Evolutionary conservation across 2,329 filamentous ascomycete species (phyloP), one percentile per base, ranked within the genome.

Genomic region (Sclerotinia borealis): DNA sequence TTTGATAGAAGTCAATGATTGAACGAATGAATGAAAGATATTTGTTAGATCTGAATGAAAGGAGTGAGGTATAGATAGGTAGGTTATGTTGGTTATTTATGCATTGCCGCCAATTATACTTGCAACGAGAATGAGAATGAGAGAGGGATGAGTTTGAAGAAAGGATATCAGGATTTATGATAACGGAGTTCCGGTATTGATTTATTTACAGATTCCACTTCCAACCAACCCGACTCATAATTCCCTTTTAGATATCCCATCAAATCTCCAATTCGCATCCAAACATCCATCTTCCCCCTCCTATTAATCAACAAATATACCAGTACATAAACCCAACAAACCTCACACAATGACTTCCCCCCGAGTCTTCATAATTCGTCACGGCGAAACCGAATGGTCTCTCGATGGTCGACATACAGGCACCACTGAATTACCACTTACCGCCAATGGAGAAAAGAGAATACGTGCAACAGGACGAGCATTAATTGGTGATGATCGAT

Each of bases 381-480:
- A 97, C 74, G 93, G 93, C 77, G 92, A 97, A 79, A 98, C 93
- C 4, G 92, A 96, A 79, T 98, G 93, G 93, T 96, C 91, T 6
- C 85, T 96, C 54, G 89, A 89, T 69, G 93, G 92, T 63, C 83
- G 86, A 59, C 91, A 97, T 77, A 98, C 93, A 0, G 90, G 92
- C 59, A 82, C 80, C 34, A 90, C 90, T n/a, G 93, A 98, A 72
- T 90, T 98, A 4, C 88, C 92, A 1, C 81, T 97, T 43, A 97
- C 93, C 0, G 78, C 82, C 58, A 89, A 91, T 73, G 93, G 93
- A 59, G 90, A 92, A 79, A 90, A 85, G 75, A 83, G 90, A 65
- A 83, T 93, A 64, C 80, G 79, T 64, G 87, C 89, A 1, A 97
- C 93, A 0, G 93, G 93, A 8, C 84, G 86, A 70, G 93, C 92